These are phyloP conservation scores for Cystobasidium ongulense DNA, from an alignment of 768 basidiomycete species.

Conservation along the genomic window DNA sequence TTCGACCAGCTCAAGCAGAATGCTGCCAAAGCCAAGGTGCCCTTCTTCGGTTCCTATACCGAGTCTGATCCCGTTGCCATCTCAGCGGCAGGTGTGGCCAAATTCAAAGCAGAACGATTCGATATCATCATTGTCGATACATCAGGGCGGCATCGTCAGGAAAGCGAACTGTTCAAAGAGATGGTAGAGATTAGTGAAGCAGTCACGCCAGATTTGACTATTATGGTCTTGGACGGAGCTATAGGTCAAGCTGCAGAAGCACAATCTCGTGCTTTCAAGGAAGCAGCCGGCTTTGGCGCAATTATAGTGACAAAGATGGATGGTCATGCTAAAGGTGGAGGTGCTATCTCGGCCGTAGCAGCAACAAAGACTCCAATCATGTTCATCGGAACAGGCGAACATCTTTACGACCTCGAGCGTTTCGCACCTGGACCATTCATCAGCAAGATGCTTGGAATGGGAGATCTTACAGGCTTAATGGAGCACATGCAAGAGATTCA, in stretches of 20 bases:
- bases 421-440: constrained; percentile 96
- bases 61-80: constrained; percentile 96
- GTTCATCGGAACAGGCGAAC: constrained; percentile 95
- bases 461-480: constrained; percentile 93
- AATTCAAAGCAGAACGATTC: constrained; percentile 97
- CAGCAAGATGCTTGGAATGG: constrained; percentile 87
- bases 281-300: constrained; percentile 91
- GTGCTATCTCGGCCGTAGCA: constrained; percentile 98
- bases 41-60: constrained; percentile 97
- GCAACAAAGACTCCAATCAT: constrained; percentile 97
- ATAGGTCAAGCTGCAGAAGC: constrained; percentile 98
- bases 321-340: constrained; percentile 97
- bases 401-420: constrained; percentile 89
- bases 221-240: constrained; percentile 90
- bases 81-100: constrained; percentile 84
- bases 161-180: constrained; percentile 90
- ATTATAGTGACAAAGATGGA: constrained; percentile 99
- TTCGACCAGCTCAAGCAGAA: constrained; percentile 99
- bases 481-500: constrained; percentile 97
- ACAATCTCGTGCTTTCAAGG: constrained; percentile 93
- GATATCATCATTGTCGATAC: constrained; percentile 99
- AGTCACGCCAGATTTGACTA: constrained; percentile 91
- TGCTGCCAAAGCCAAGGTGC: constrained; percentile 95
- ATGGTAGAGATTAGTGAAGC: constrained; percentile 95
- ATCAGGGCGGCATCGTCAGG: constrained; percentile 92